phyloP scores from a whole-genome alignment of 441 rosid genomes.

The Erodium texanum region DNA sequence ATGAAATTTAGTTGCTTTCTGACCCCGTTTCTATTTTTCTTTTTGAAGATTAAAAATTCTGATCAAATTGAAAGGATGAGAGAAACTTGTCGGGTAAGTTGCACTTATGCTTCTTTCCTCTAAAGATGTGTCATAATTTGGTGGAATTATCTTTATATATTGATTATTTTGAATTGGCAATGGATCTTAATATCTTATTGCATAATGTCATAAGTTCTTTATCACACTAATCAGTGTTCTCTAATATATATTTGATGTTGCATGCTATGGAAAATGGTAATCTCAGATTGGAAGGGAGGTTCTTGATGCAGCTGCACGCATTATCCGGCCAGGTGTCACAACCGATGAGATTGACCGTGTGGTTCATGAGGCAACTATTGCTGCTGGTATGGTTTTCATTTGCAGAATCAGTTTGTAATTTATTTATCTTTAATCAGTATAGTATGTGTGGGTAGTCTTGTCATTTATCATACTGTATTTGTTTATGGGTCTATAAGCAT shows the following conservation, averaged over 20 bases:
- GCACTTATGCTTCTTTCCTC: background rate
- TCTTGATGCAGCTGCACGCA: constrained; percentile 78
- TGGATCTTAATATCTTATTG: background rate
- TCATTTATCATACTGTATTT: background rate
- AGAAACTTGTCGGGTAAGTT: constrained; percentile 77
- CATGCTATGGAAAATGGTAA: constrained; percentile 14
- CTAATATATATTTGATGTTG: background rate
- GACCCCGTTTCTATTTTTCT: constrained; percentile 12
- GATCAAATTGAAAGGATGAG: constrained; percentile 80
- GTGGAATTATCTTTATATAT: constrained; percentile 2
- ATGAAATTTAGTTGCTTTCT: constrained; percentile 6
- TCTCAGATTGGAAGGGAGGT: constrained; percentile 76
- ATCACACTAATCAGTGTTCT: background rate
- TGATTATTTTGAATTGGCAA: background rate
- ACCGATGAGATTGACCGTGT: constrained; percentile 94
- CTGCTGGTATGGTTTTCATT: constrained; percentile 50
- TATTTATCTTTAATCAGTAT: background rate
- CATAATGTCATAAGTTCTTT: background rate
- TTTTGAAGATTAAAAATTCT: constrained; percentile 64
- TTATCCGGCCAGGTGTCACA: constrained; percentile 73
- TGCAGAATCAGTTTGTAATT: background rate
- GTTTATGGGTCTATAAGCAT: background rate
- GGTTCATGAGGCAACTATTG: constrained; percentile 79
- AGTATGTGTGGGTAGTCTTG: background rate
- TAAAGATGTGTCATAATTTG: background rate